phyloP scores from a whole-genome alignment of 805 yeast genomes.

The Candida maris region DNA sequence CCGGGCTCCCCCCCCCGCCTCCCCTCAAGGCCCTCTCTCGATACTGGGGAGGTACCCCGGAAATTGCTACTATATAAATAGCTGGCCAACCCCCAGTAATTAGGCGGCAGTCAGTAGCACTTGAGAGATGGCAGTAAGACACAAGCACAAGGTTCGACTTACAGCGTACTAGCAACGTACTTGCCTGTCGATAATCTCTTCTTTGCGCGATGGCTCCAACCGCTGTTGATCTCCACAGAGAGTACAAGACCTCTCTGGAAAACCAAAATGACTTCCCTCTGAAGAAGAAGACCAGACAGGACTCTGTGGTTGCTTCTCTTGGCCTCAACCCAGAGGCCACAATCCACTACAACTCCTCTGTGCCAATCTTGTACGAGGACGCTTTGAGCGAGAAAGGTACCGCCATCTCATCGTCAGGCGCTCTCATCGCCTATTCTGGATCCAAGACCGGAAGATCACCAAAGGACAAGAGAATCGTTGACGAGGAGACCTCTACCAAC shows the following conservation, averaged over 20 bases:
- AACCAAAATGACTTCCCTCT: conserved; percentile 21
- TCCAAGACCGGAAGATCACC: conserved; percentile 97
- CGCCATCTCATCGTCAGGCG: conserved; percentile 88
- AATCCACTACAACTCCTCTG: conserved; percentile 88
- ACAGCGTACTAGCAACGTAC: too few species aligned
- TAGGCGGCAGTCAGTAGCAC: too few species aligned
- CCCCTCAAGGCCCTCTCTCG: too few species aligned
- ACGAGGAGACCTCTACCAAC: conserved; percentile 79
- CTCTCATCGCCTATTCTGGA: conserved; percentile 94
- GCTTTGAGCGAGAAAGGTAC: conserved; percentile 88
- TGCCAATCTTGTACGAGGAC: conserved; percentile 91
- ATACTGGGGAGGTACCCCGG: too few species aligned
- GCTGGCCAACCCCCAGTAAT: too few species aligned
- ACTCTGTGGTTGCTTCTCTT: conserved; percentile 32
- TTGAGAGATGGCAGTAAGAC: too few species aligned
- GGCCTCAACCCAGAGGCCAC: conserved; percentile 58
- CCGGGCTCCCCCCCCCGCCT: too few species aligned
- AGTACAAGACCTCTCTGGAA: conserved; percentile 24
- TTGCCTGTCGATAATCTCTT: too few species aligned
- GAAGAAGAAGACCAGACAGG: conserved; percentile 26
- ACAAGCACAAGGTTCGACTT: too few species aligned
- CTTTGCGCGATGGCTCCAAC: conserved; percentile 41
- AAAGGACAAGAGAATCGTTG: conserved; percentile 95
- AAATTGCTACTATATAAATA: too few species aligned
- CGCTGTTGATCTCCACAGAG: conserved; percentile 35